A percentile compares a stretch with the other conserved stretches of the same genome.
Evolutionary conservation across 306 rosid genomes (phyloP).

Genomic region (Oemleria cerasiformis): DNA sequence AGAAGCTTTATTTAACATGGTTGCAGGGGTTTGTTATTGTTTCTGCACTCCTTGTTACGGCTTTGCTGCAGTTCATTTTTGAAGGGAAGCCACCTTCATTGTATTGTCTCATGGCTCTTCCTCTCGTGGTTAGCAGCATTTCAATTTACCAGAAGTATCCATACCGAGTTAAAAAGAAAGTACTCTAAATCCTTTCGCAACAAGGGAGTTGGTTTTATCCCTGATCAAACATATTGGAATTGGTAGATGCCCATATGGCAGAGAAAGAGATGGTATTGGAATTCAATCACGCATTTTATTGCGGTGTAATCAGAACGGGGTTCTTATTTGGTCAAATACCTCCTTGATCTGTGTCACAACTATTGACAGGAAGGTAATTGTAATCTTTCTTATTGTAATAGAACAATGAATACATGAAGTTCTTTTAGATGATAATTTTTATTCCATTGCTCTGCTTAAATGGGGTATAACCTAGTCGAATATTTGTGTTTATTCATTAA

Average conservation of each 20-base stretch:
- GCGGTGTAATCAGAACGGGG: background rate
- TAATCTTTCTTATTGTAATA: slow-evolving; percentile 6
- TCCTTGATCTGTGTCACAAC: background rate
- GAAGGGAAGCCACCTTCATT: slow-evolving; percentile 93
- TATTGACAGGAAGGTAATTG: background rate
- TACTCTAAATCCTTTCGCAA: slow-evolving; percentile 31
- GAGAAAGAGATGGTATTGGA: background rate
- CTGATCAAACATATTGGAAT: slow-evolving; percentile 26
- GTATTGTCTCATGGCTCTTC: slow-evolving; percentile 84
- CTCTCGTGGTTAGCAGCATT: slow-evolving; percentile 79
- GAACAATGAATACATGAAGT: background rate
- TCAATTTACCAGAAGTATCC: slow-evolving; percentile 88
- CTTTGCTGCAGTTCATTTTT: slow-evolving; percentile 83
- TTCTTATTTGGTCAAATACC: background rate
- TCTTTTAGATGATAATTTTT: background rate
- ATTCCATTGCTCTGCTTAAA: background rate
- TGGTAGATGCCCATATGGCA: slow-evolving; percentile 34
- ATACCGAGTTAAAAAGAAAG: slow-evolving; percentile 64
- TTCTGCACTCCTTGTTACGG: slow-evolving; percentile 88
- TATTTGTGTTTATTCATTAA: too few species aligned
- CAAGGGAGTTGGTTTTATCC: slow-evolving; percentile 20
- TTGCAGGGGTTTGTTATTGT: slow-evolving; percentile 98
- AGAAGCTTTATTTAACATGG: slow-evolving; percentile 13
- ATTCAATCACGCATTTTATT: background rate
- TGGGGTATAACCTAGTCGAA: background rate